Conservation (phyloP, 768 basidiomycete species). For the Mycena albidolilacea region DNA sequence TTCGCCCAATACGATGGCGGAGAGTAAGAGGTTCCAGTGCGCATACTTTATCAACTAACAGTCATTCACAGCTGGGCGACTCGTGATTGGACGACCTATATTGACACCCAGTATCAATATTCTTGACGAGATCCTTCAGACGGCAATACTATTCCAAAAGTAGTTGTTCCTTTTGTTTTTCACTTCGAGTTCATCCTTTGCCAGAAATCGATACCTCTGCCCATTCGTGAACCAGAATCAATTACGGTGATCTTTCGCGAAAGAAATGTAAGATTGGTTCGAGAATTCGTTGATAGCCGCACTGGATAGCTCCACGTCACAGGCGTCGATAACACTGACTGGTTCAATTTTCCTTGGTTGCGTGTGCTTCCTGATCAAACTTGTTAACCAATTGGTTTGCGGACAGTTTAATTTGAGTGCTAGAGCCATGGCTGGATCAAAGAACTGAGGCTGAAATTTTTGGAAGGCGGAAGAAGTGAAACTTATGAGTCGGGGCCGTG, state of each 20-base stretch:
- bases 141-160: no score
- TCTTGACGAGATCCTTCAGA: no score
- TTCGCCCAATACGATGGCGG: background rate
- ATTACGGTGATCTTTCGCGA: background rate
- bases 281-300: background rate
- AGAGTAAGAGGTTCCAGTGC: slow-evolving; percentile 9
- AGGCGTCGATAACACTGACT: no score
- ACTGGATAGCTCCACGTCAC: background rate
- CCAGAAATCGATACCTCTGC: background rate
- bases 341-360: no score
- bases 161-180: no score
- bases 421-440: no score
- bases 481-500: no score
- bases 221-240: background rate
- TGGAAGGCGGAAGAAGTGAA: no score
- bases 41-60: background rate
- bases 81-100: slow-evolving; percentile 28
- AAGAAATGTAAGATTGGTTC: background rate
- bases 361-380: no score
- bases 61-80: slow-evolving; percentile 25
- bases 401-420: no score
- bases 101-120: background rate
- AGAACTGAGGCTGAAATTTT: no score
- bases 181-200: background rate
- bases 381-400: no score